A percentile compares a stretch with the other conserved stretches of the same genome.
Conservation (phyloP, 2,329 filamentous ascomycete species). For the Pseudocercospora cruenta region DNA sequence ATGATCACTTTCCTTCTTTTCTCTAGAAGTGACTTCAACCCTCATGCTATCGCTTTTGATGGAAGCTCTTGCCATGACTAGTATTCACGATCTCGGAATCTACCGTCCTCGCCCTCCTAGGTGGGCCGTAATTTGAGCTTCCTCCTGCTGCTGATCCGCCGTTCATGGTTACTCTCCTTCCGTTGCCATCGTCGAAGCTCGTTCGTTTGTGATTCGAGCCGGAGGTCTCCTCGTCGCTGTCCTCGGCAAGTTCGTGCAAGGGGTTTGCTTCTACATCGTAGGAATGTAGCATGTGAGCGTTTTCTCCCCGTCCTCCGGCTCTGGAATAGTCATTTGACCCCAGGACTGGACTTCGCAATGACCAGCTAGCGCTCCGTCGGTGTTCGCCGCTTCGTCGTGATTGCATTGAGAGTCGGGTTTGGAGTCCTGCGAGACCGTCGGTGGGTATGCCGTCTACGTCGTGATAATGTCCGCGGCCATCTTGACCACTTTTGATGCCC, state of each 20-base stretch:
- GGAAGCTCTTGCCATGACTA: constrained; percentile 29
- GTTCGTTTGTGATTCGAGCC: constrained; percentile 37
- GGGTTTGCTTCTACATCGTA: constrained; percentile 80
- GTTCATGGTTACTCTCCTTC: constrained; percentile 19
- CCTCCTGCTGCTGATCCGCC: constrained; percentile 11
- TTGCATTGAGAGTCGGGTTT: constrained; percentile 94
- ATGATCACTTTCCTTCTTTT: no score
- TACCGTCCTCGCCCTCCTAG: constrained; percentile 19
- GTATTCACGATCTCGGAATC: constrained; percentile 22
- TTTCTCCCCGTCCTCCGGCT: constrained; percentile 13
- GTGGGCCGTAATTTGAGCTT: constrained; percentile 14
- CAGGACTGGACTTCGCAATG: constrained; percentile 43
- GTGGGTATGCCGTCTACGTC: constrained; percentile 81
- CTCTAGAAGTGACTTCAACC: no score
- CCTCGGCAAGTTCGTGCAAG: constrained; percentile 76
- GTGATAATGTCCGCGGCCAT: constrained; percentile 40
- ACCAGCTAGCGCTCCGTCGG: constrained; percentile 60
- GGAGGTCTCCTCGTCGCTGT: constrained; percentile 66
- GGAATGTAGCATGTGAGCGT: constrained; percentile 73
- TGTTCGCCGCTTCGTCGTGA: constrained; percentile 70
- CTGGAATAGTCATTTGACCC: constrained; percentile 49
- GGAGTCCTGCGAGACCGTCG: constrained; percentile 84
- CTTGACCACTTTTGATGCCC: constrained; percentile 52
- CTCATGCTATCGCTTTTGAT: constrained; percentile 18
- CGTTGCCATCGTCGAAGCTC: constrained; percentile 38